A percentile compares a stretch with the other conserved stretches of the same genome.
These are phyloP conservation scores for Medicago arabica DNA, from an alignment of 306 rosid species.

Conservation along the genomic window DNA sequence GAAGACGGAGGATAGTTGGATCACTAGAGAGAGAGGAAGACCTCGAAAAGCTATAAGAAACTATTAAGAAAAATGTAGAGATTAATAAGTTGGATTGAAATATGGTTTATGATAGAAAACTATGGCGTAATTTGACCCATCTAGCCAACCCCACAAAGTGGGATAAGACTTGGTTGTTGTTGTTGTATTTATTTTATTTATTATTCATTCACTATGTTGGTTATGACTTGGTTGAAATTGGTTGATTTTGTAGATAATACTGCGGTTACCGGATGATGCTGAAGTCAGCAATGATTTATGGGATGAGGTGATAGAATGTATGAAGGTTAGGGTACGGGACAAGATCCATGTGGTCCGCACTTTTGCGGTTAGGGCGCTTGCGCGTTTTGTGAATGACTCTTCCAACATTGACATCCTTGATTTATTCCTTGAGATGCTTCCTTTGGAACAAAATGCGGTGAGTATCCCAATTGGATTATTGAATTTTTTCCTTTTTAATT, in stretches of 20 bases:
- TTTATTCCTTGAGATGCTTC: conserved; percentile 74
- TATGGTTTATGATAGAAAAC: too few species aligned
- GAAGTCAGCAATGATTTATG: conserved; percentile 84
- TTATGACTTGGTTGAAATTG: conserved; percentile 3
- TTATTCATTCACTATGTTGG: neutral
- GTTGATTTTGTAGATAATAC: conserved; percentile 67
- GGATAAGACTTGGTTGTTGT: too few species aligned
- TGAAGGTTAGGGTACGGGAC: conserved; percentile 76
- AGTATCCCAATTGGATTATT: conserved; percentile 43
- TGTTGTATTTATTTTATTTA: neutral
- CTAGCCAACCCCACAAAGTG: too few species aligned
- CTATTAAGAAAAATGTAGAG: too few species aligned
- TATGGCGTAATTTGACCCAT: too few species aligned
- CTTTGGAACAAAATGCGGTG: conserved; percentile 77
- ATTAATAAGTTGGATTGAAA: too few species aligned
- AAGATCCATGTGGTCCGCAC: conserved; percentile 80
- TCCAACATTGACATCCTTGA: conserved; percentile 83
- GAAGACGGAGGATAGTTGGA: too few species aligned
- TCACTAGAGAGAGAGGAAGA: too few species aligned
- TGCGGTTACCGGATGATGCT: conserved; percentile 92
- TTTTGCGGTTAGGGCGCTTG: conserved; percentile 88
- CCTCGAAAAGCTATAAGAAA: too few species aligned
- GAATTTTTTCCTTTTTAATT: neutral
- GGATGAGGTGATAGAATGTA: conserved; percentile 89
- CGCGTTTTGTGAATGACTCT: conserved; percentile 86